These are phyloP conservation scores for Phytophthora podocarpi DNA, from an alignment of 352 stramenopile genomes.

Conservation along the genomic window DNA sequence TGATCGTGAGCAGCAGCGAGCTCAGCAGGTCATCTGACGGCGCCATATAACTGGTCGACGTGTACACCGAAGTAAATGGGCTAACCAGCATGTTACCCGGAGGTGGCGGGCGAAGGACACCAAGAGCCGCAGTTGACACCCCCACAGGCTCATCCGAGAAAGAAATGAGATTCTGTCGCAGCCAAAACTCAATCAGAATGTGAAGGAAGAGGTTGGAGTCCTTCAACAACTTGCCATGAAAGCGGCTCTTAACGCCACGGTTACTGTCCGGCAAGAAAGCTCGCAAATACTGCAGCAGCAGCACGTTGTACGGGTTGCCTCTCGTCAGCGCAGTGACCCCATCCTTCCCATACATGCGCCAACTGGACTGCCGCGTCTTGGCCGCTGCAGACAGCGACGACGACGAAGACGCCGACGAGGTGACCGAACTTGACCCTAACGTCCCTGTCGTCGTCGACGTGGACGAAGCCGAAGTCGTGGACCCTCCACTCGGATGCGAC, in stretches of 20 bases:
- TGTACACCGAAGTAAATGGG: constrained; percentile 78
- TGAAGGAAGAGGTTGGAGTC: constrained; percentile 85
- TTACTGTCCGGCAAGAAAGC: constrained; percentile 77
- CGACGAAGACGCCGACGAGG: constrained; percentile 55
- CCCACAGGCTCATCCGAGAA: constrained; percentile 66
- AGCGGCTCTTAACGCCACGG: constrained; percentile 69
- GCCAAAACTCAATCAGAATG: constrained; percentile 88
- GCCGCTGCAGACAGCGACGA: constrained; percentile 59
- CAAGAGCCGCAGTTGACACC: constrained; percentile 24
- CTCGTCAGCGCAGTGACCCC: constrained; percentile 66
- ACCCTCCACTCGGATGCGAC: constrained; percentile 56
- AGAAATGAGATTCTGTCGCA: constrained; percentile 88
- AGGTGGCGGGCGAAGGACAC: constrained; percentile 18
- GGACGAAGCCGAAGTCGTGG: constrained; percentile 7
- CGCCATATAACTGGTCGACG: constrained; percentile 84
- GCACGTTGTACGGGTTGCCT: constrained; percentile 86
- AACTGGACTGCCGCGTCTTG: constrained; percentile 63
- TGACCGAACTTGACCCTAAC: constrained; percentile 36
- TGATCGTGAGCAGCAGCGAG: constrained; percentile 81
- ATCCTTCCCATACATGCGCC: constrained; percentile 73
- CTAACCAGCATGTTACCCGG: constrained; percentile 48
- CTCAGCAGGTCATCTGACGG: constrained; percentile 84
- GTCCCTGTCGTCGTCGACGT: constrained; percentile 8
- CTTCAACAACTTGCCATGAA: constrained; percentile 79
- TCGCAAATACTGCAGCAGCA: constrained; percentile 81